phyloP scores from a whole-genome alignment of 495 filamentous ascomycete genomes.

The Penicillium silybi region DNA sequence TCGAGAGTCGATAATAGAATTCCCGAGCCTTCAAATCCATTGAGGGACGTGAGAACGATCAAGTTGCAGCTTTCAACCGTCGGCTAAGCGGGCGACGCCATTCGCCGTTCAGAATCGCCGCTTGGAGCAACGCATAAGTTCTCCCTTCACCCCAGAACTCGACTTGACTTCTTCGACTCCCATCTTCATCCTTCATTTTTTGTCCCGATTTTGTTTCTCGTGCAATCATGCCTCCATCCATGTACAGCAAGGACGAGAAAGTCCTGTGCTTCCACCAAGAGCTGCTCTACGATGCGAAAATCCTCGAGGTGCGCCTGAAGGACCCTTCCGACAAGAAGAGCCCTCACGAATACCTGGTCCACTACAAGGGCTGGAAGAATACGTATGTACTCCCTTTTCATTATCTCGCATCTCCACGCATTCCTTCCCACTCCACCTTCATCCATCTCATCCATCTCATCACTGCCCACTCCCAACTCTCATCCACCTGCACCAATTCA shows the following conservation, averaged over 20 bases:
- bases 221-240: conserved; percentile 58
- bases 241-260: conserved; percentile 83
- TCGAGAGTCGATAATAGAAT: background rate
- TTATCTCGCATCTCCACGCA: background rate
- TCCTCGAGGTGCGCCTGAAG: conserved; percentile 67
- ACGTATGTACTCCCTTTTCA: conserved; percentile 56
- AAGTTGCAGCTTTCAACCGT: background rate
- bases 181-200: background rate
- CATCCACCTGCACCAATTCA: background rate
- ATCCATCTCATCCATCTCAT: background rate
- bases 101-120: background rate
- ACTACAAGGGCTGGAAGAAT: conserved; percentile 99
- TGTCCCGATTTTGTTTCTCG: background rate
- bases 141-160: background rate
- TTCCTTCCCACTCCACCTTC: background rate
- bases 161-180: background rate
- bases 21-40: background rate
- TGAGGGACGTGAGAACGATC: background rate
- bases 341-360: conserved; percentile 79
- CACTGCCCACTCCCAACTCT: background rate
- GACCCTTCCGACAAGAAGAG: conserved; percentile 68
- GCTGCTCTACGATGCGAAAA: conserved; percentile 94
- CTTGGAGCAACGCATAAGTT: background rate
- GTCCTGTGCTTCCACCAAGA: conserved; percentile 97
- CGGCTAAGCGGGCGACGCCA: background rate